Conservation (phyloP, 257 asterid genomes). For the Solanum medicagineum region DNA sequence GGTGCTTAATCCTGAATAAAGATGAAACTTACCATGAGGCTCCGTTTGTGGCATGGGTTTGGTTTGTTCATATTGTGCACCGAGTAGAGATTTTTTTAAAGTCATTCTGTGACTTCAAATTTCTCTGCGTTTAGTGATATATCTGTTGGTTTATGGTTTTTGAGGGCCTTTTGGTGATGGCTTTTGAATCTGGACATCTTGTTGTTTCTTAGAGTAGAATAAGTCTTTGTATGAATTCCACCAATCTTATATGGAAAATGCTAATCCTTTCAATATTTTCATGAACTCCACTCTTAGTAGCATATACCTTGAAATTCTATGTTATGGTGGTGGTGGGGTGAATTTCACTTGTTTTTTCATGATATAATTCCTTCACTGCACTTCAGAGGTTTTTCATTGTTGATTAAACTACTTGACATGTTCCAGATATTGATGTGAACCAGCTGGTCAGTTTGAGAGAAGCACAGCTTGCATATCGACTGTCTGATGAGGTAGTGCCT, state of each 20-base stretch:
- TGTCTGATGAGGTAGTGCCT: slow-evolving; percentile 67
- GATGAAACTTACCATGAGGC: background rate
- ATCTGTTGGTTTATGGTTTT: background rate
- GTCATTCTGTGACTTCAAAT: background rate
- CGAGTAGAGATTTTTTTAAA: background rate
- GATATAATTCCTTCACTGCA: background rate
- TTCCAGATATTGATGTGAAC: slow-evolving; percentile 51
- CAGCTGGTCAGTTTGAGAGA: slow-evolving; percentile 80
- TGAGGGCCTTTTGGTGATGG: background rate
- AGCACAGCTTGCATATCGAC: slow-evolving; percentile 68
- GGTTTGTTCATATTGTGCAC: background rate
- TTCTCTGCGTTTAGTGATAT: background rate
- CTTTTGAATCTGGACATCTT: background rate
- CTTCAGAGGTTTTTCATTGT: slow-evolving; percentile 5
- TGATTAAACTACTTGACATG: background rate
- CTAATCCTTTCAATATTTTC: background rate
- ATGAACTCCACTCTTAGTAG: background rate
- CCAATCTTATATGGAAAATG: background rate
- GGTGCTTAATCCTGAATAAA: background rate
- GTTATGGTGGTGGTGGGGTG: background rate
- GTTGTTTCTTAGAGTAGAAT: background rate
- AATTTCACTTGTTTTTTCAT: background rate
- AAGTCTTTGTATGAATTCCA: background rate
- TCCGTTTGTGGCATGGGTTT: background rate
- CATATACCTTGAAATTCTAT: background rate